Base-by-base conservation (phyloP, 768 basidiomycete genomes). In the Ephemerocybe angulata region DNA sequence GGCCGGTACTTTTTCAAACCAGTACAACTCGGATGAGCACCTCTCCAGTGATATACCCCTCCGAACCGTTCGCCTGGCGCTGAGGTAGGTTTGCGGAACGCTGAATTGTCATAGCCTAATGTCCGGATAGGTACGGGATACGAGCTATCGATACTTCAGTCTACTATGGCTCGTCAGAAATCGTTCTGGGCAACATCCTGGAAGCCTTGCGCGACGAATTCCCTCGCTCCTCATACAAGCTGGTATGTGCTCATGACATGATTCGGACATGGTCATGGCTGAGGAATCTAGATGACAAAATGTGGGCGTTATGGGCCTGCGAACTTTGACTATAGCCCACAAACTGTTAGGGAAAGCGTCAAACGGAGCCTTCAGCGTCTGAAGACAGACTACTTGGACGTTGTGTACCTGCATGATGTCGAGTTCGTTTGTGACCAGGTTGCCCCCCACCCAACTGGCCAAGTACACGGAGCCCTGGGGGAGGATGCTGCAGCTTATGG, bases 341-440 rank as follows among this genome's bases (percentile, higher is more conserved):
- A 65, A 4, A 82, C 78, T 31, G 81, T 95, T 52, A 82, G 86
- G 17, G 73, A 76, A 21, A 87, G 85, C 58, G 79, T 95, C 17
- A 67, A 75, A 46, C 81, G 81, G 54, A 90, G 88, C 62, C 72
- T 93, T 29, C 69, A 75, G 40, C 82, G 90, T 21, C 63, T 94
- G 54, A 80, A 86, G 49, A 93, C 92, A 11, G 69, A 76, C 55
- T 92, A 93, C 64, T 76, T 95, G 31, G 93, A 95, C 60, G 73
- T 76, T 0, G 88, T 93, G 0, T 93, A 88, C 64, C 70, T 93
- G 28, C 93, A 95, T 63, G 93, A 95, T 65, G 80, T 89, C 46
- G 93, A 94, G 72, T 90, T 84, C 59, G 80, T 93, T 12, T 79
- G 79, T 37, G 77, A 82, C 2, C 66, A 71, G 33, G 72, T 85